A percentile compares a stretch with the other conserved stretches of the same genome.
Evolutionary conservation across 108 stramenopile genomes (phyloP).

Genomic region (Epipyxis sp.): DNA sequence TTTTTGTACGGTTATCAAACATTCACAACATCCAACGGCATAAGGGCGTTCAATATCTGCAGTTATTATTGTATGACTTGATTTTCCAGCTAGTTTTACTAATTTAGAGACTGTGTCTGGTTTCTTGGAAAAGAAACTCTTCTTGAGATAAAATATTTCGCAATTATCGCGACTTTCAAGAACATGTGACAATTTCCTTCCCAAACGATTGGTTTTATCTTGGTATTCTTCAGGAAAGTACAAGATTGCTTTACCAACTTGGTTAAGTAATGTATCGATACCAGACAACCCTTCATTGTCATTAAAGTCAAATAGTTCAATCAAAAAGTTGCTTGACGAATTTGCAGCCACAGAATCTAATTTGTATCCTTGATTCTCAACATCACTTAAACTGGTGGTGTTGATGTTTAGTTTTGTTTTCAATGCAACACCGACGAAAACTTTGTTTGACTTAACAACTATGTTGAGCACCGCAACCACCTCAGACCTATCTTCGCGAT

Average conservation of each 20-base stretch:
- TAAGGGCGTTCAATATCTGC: neutral
- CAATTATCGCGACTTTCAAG: neutral
- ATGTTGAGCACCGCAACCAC: too few relatives aligned
- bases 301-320: neutral
- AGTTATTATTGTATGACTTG: neutral
- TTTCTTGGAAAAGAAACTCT: neutral
- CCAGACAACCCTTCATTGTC: neutral
- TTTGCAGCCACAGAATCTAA: too few relatives aligned
- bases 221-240: neutral
- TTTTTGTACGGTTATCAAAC: neutral
- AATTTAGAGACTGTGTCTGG: neutral
- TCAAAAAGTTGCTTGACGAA: neutral
- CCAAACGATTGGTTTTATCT: neutral
- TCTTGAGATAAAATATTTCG: too few relatives aligned
- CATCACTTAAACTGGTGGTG: too few relatives aligned
- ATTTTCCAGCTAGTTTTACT: neutral
- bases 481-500: too few relatives aligned
- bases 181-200: neutral
- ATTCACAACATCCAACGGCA: neutral
- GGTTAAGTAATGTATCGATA: conserved; percentile 3
- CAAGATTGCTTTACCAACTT: neutral
- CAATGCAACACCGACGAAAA: too few relatives aligned
- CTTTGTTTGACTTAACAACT: too few relatives aligned
- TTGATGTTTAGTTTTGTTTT: too few relatives aligned
- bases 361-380: too few relatives aligned